phyloP scores from a whole-genome alignment of 179 eudicot species.

The Heliamphora pulchella region DNA sequence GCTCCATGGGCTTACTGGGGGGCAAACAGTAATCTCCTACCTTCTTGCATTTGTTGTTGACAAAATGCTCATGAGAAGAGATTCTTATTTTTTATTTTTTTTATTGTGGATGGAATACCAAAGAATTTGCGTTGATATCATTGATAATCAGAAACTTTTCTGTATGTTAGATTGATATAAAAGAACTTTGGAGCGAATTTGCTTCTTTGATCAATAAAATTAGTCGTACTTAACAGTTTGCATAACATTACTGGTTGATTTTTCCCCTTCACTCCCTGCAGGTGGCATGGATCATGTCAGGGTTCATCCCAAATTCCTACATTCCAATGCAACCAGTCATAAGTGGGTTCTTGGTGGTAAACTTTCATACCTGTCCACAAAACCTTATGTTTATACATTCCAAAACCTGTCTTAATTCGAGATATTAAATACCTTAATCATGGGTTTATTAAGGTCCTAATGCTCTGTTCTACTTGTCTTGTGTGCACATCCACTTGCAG shows the following conservation, averaged over 20 bases:
- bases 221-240: neutral
- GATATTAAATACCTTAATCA: neutral
- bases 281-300: slow-evolving; percentile 99
- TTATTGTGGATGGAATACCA: neutral
- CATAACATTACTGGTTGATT: neutral
- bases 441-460: slow-evolving; percentile 1
- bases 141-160: neutral
- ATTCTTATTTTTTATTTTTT: neutral
- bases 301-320: slow-evolving; percentile 93
- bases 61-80: neutral
- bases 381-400: neutral
- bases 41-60: neutral
- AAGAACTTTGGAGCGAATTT: neutral
- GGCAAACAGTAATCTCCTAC: neutral
- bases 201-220: neutral
- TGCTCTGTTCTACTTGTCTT: neutral
- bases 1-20: neutral
- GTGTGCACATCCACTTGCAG: slow-evolving; percentile 28
- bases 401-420: neutral
- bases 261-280: slow-evolving; percentile 19
- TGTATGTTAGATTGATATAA: neutral
- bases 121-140: neutral
- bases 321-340: slow-evolving; percentile 98
- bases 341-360: slow-evolving; percentile 99
- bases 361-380: neutral